phyloP scores from a whole-genome alignment of 306 rosid genomes.

The Trichosanthes truncata region DNA sequence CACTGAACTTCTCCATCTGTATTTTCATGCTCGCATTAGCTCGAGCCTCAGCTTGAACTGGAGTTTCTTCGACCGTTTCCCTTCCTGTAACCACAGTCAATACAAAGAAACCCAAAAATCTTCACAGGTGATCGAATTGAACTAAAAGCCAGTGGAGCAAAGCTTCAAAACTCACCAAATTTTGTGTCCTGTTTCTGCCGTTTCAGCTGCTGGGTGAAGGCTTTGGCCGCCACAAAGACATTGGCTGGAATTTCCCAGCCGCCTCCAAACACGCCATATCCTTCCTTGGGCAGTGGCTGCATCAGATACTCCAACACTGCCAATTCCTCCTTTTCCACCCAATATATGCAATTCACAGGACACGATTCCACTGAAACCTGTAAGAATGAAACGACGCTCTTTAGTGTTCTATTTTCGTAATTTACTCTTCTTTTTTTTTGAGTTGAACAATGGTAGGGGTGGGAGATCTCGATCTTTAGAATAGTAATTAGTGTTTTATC shows the following conservation, averaged over 20 bases:
- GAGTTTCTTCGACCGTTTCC: conserved; percentile 41
- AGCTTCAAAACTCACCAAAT: conserved; percentile 18
- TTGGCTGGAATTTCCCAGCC: conserved; percentile 75
- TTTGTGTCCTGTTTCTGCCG: conserved; percentile 14
- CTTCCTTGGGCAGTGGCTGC: conserved; percentile 59
- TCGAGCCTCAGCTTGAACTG: conserved; percentile 62
- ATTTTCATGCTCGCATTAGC: conserved; percentile 42
- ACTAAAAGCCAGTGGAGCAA: neutral
- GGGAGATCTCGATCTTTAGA: too few species aligned
- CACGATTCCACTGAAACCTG: conserved; percentile 71
- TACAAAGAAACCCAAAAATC: too few species aligned
- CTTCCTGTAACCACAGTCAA: conserved; percentile 17
- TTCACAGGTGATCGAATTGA: neutral
- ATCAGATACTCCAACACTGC: conserved; percentile 57
- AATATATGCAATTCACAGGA: conserved; percentile 68
- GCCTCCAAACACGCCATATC: conserved; percentile 68
- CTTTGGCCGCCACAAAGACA: conserved; percentile 60
- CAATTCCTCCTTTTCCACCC: conserved; percentile 57
- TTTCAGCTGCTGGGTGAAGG: conserved; percentile 37
- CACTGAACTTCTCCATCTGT: conserved; percentile 28
- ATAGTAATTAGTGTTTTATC: too few species aligned
- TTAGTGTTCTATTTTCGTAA: neutral
- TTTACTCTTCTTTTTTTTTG: neutral
- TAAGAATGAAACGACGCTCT: neutral
- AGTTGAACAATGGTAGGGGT: too few species aligned